Evolutionary conservation across 371 early-diverging fungal species (phyloP).

Genomic region (Mycotypha africana): DNA sequence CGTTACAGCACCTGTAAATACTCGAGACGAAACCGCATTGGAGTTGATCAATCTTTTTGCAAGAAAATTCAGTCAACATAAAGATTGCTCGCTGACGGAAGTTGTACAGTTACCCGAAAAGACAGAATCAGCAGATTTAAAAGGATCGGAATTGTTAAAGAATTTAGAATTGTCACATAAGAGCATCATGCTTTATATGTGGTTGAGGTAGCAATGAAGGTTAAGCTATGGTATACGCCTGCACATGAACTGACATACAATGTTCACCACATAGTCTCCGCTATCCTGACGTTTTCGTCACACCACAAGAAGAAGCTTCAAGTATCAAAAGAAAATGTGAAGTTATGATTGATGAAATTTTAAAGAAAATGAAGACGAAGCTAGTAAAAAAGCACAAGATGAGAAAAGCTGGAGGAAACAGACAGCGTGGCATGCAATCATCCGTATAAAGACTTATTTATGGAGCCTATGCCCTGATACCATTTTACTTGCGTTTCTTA

Average conservation of each 20-base stretch:
- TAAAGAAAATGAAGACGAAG: no score
- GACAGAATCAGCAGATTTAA: slow-evolving; percentile 7
- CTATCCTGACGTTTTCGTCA: slow-evolving; percentile 37
- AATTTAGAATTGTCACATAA: slow-evolving; percentile 69
- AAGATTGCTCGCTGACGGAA: slow-evolving; percentile 37
- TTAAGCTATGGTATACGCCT: no score
- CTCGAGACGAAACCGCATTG: slow-evolving; percentile 26
- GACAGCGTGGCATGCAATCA: no score
- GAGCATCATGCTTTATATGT: slow-evolving; percentile 77
- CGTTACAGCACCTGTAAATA: slow-evolving; percentile 60
- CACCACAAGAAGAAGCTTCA: slow-evolving; percentile 23
- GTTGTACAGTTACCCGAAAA: slow-evolving; percentile 47
- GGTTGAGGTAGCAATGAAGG: slow-evolving; percentile 61
- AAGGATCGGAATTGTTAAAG: slow-evolving; percentile 22
- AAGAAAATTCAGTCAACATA: slow-evolving; percentile 29
- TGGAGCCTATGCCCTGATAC: no score
- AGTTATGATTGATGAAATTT: slow-evolving; percentile 37
- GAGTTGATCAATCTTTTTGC: slow-evolving; percentile 30
- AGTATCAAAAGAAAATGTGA: slow-evolving; percentile 41
- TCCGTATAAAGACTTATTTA: no score
- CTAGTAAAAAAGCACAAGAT: no score
- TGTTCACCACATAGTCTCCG: slow-evolving; percentile 37
- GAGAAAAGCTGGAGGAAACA: no score
- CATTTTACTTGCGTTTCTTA: no score
- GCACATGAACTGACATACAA: no score